These are phyloP conservation scores for Inonotus obliquus DNA, from an alignment of 1,284 basidiomycete species.

Conservation along the genomic window DNA sequence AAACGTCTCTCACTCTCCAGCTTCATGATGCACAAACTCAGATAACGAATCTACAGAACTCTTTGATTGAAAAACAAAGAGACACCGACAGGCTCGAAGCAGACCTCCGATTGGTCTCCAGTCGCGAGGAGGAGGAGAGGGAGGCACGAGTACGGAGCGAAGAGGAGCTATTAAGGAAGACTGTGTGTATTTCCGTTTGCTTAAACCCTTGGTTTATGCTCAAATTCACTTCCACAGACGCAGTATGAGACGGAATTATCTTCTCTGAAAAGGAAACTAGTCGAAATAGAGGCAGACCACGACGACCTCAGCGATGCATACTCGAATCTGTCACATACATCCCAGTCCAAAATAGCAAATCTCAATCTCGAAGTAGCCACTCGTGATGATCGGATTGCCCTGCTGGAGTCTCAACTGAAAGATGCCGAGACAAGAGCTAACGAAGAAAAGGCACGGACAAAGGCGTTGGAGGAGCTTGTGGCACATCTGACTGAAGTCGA, in stretches of 20 bases:
- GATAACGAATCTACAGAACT: slow-evolving; percentile 13
- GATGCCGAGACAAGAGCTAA: slow-evolving; percentile 3
- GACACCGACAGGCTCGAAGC: slow-evolving; percentile 13
- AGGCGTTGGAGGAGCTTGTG: slow-evolving; percentile 6
- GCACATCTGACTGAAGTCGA: slow-evolving; percentile 4
- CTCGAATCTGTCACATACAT: slow-evolving; percentile 2
- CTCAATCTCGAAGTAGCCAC: slow-evolving; percentile 3
- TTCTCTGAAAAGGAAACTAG: slow-evolving; percentile 4
- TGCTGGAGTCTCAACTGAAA: slow-evolving; percentile 5
- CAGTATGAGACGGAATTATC: slow-evolving; percentile 1
- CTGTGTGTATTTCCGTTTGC: not conserved
- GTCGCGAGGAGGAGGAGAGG: slow-evolving; percentile 14
- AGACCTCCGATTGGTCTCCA: slow-evolving; percentile 13
- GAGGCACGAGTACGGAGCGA: slow-evolving; percentile 1
- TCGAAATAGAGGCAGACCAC: slow-evolving; percentile 13
- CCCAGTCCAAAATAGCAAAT: not conserved
- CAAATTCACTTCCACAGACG: not conserved
- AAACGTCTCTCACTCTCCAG: slow-evolving; percentile 14
- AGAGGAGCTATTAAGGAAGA: slow-evolving; percentile 6
- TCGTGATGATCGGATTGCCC: not conserved
- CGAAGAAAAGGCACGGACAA: not conserved
- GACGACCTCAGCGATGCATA: slow-evolving; percentile 16
- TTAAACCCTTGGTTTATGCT: not conserved
- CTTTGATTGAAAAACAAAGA: slow-evolving; percentile 6
- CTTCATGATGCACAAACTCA: slow-evolving; percentile 11